Evolutionary conservation across 768 basidiomycete genomes (phyloP).

Genomic region (Pisolithus microcarpus): DNA sequence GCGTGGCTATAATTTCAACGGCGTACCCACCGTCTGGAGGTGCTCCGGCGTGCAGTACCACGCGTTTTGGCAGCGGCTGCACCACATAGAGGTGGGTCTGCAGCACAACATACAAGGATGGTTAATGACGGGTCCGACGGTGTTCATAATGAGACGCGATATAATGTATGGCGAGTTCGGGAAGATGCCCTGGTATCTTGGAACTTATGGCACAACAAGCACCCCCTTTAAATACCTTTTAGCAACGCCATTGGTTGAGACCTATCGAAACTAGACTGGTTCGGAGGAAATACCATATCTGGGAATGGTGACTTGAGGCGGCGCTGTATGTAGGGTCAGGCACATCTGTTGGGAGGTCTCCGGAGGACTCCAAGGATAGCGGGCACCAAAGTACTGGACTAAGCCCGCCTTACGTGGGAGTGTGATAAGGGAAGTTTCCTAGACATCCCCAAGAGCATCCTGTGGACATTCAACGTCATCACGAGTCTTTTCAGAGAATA

Average conservation of each 20-base stretch:
- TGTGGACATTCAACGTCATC: too few relatives aligned
- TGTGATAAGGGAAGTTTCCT: background rate
- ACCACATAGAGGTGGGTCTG: slow-evolving; percentile 77
- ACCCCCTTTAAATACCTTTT: background rate
- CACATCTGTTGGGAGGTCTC: background rate
- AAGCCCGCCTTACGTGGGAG: background rate
- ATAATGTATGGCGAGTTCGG: slow-evolving; percentile 12
- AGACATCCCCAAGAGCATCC: too few relatives aligned
- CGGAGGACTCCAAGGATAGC: background rate
- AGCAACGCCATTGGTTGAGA: background rate
- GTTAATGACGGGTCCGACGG: slow-evolving; percentile 47
- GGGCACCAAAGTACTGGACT: too few relatives aligned
- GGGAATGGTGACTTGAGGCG: background rate
- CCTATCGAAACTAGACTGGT: background rate
- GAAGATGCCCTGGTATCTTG: slow-evolving; percentile 11
- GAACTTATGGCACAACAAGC: background rate
- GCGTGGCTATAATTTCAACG: slow-evolving; percentile 8
- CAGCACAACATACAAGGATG: slow-evolving; percentile 72
- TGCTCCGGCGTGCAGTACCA: slow-evolving; percentile 84
- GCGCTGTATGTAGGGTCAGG: background rate
- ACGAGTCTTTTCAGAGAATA: too few relatives aligned
- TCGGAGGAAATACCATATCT: background rate
- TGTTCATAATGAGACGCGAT: slow-evolving; percentile 36
- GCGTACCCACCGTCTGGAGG: slow-evolving; percentile 48
- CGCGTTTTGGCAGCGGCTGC: slow-evolving; percentile 72